phyloP scores from a whole-genome alignment of 805 yeast species.

The Ogataea parapolymorpha region DNA sequence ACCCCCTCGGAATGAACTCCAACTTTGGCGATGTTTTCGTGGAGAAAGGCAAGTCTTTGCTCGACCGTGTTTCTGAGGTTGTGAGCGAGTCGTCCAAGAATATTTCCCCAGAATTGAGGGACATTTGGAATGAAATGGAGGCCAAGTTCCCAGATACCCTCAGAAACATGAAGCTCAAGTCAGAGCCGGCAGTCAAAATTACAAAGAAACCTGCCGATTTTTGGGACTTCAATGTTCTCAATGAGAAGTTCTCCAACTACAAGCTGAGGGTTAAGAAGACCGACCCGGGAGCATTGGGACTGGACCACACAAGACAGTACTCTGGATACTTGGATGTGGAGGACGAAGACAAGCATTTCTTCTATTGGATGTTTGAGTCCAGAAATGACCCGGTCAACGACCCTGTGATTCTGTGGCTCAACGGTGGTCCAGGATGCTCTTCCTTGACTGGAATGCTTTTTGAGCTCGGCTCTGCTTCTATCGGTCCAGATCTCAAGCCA shows the following conservation, averaged over 20 bases:
- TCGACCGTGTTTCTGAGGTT: constrained; percentile 46
- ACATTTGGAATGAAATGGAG: constrained; percentile 63
- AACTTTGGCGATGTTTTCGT: not conserved
- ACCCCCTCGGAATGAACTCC: constrained; percentile 7
- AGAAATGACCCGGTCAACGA: constrained; percentile 83
- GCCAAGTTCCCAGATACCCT: constrained; percentile 56
- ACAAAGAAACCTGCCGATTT: constrained; percentile 31
- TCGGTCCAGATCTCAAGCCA: constrained; percentile 64
- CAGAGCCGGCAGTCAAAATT: constrained; percentile 46
- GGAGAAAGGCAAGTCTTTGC: constrained; percentile 22
- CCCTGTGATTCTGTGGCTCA: constrained; percentile 83
- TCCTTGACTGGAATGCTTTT: constrained; percentile 86
- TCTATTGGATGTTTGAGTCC: constrained; percentile 92
- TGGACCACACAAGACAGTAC: constrained; percentile 66
- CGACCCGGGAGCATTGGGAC: constrained; percentile 47
- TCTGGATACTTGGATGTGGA: constrained; percentile 70
- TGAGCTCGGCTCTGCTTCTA: constrained; percentile 86
- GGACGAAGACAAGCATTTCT: constrained; percentile 77
- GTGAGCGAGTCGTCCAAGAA: constrained; percentile 49
- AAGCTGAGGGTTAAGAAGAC: constrained; percentile 48
- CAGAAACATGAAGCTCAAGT: constrained; percentile 44
- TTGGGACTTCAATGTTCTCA: constrained; percentile 35
- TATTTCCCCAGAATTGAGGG: constrained; percentile 47
- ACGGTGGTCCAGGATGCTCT: constrained; percentile 97
- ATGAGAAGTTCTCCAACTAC: constrained; percentile 40